Base-by-base conservation (phyloP, 352 stramenopile species). In the Phytophthora pistaciae region DNA sequence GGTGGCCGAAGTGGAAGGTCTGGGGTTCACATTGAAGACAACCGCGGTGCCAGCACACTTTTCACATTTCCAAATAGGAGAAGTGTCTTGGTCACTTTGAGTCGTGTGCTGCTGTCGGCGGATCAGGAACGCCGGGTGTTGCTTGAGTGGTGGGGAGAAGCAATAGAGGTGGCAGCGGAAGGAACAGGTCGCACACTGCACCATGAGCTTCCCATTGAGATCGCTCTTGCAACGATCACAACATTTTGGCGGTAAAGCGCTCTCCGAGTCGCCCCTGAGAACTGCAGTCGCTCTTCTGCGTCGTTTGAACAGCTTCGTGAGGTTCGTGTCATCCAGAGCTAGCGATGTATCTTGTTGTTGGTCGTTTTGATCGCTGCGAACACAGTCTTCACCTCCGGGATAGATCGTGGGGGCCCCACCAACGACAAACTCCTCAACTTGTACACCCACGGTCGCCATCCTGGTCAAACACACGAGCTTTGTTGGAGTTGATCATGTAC, bases 141-240 rank as follows among this genome's bases (percentile, higher is more conserved):
- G 79, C 59, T 83, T 83, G 16, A 90, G 70, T 42, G 84, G 83
- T 5, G 86, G 86, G 11, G 74, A 70, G 20, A 92, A 94, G 56
- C 86, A 94, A 60, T 91, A 94, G 14, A 92, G 61, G 59, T 92
- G 86, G 23, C 83, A 83, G 0, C 77, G 69, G 56, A 92, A 91
- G 3, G 71, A 55, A 56, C 86, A 94, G 16, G 49, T 64, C 7
- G 66, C 60, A 27, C 86, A 94, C 7, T 58, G 65, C 3, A 87
- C 78, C 40, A 94, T 74, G 52, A 94, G 70, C 57, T 91, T 92
- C 9, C 78, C 63, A 53, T 94, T 91, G 46, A 91, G 48, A 44
- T 92, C 84, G 57, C 86, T 94, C 48, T 79, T 85, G 63, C 86
- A 94, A 5, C 64, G 71, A 38, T 79, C 68, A 14, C 86, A 93